Conservation (phyloP, 2,329 filamentous ascomycete species). For the Penicillium digitatum region DNA sequence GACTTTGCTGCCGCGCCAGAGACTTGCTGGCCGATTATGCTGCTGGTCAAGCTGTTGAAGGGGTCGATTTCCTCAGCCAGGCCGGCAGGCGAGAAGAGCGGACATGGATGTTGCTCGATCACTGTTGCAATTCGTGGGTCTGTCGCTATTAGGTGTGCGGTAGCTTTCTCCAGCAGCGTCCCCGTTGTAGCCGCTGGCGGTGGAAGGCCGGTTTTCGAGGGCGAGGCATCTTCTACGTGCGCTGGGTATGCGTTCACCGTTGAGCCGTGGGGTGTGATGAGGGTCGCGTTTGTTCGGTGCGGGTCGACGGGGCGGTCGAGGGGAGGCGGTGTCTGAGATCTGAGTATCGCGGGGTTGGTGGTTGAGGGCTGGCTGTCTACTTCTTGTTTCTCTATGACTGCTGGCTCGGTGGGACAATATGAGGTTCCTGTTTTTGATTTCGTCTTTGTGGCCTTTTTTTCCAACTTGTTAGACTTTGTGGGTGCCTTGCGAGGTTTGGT, state of each 20-base stretch:
- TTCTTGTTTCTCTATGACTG: slow-evolving; percentile 27
- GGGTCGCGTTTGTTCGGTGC: slow-evolving; percentile 46
- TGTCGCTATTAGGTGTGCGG: slow-evolving; percentile 66
- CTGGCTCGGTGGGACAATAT: slow-evolving; percentile 23
- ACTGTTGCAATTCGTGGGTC: slow-evolving; percentile 69
- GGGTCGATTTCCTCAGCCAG: slow-evolving; percentile 84
- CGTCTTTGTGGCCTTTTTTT: slow-evolving; percentile 5
- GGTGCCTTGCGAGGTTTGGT: slow-evolving; percentile 29
- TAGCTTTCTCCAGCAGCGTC: slow-evolving; percentile 70
- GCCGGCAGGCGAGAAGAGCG: slow-evolving; percentile 73
- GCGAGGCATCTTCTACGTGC: slow-evolving; percentile 36
- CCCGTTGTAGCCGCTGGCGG: slow-evolving; percentile 58
- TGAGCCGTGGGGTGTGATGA: slow-evolving; percentile 48
- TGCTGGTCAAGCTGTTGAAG: slow-evolving; percentile 74
- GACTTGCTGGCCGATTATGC: slow-evolving; percentile 95
- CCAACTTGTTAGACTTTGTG: slow-evolving; percentile 20
- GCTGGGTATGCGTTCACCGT: slow-evolving; percentile 48
- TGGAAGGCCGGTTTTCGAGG: slow-evolving; percentile 39
- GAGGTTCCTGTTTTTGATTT: slow-evolving; percentile 9
- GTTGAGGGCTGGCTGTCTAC: slow-evolving; percentile 27
- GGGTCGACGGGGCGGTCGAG: slow-evolving; percentile 46
- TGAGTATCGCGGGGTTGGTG: slow-evolving; percentile 31
- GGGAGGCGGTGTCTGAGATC: slow-evolving; percentile 46
- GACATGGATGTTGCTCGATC: slow-evolving; percentile 71
- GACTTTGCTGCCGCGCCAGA: slow-evolving; percentile 85